Base-by-base conservation (phyloP, 768 basidiomycete species). In the Neoboletus brunneissimus region DNA sequence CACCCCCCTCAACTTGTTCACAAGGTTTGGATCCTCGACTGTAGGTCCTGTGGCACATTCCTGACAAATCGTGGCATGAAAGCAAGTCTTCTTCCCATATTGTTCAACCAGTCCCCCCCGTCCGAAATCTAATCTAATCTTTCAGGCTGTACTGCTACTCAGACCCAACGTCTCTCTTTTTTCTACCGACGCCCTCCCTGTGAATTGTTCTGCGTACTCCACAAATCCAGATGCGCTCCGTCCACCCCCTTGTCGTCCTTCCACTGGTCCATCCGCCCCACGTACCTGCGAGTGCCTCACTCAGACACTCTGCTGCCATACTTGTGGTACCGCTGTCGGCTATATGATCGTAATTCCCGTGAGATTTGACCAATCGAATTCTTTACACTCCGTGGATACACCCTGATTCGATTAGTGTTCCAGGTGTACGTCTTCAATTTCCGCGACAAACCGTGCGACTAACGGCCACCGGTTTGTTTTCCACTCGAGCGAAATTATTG, bases 401-500 rank as follows among this genome's bases (percentile, higher is more conserved):
- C 43, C 55, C 58, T 57, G 47, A 53, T 59, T 54, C 45, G 35
- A 43, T 52, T 58, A 82, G 79, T 94, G 91, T 68, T 62, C 75
- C 18, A 83, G 84, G 46, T 94, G 91, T 72, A 91, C 86, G 18
- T 82, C 84, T 16, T 87, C 87, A 2, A 84, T 86, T 50, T 78
- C 81, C 47, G 78, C 79, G 6, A 82, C 80, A 18, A 87, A 87
- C 69, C 83, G 88, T 56, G 78, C 84, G 9, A 90, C 90, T 23
- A 93, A 92, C 69, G 89, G 89, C 10, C 90, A 92, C 69, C 84
- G 89, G 31, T 94, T 89, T 69, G 91, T 94, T 35, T 94, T 93
- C 70, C 89, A 93, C 75, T 87, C 86, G 40, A 80, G 70, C 59
- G 86, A 87, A 70, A 82, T 91, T 51, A 61, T 71, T 25, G 81